These are phyloP conservation scores for Ceratocystis eucalypticola DNA, from an alignment of 2,329 filamentous ascomycete species.

Conservation along the genomic window DNA sequence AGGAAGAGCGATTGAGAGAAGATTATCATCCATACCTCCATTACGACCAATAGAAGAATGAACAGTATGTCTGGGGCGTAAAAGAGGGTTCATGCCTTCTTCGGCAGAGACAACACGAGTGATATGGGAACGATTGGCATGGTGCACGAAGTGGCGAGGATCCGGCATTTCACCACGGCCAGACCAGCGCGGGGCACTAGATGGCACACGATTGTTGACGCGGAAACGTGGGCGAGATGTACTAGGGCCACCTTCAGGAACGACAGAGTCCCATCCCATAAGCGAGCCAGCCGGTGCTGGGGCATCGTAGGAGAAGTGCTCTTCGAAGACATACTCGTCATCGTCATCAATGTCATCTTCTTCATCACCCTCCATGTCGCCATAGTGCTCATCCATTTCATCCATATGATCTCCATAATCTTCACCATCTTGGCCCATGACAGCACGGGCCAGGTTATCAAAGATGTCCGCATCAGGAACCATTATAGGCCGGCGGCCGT, in stretches of 20 bases:
- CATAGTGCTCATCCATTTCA: conserved; percentile 38
- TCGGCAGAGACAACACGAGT: conserved; percentile 39
- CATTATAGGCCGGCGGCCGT: conserved; percentile 25
- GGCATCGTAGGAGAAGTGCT: conserved; percentile 38
- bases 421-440: conserved; percentile 34
- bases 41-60: conserved; percentile 37
- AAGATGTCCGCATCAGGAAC: conserved; percentile 33
- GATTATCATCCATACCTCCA: conserved; percentile 27
- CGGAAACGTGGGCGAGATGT: conserved; percentile 33
- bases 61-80: conserved; percentile 46
- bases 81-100: conserved; percentile 75
- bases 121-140: conserved; percentile 2
- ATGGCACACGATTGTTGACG: neutral
- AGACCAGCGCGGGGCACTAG: conserved; percentile 10
- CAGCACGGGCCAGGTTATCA: conserved; percentile 42
- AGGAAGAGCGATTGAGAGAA: conserved; percentile 38
- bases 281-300: conserved; percentile 33
- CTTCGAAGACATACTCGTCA: conserved; percentile 49
- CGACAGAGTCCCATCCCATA: conserved; percentile 41
- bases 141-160: neutral
- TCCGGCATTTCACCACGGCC: conserved; percentile 7
- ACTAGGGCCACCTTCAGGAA: conserved; percentile 22
- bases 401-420: conserved; percentile 41
- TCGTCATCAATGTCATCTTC: conserved; percentile 61
- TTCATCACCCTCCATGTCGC: conserved; percentile 30